Evolutionary conservation across 2,329 filamentous ascomycete species (phyloP).

Genomic region (Talaromyces sp.): DNA sequence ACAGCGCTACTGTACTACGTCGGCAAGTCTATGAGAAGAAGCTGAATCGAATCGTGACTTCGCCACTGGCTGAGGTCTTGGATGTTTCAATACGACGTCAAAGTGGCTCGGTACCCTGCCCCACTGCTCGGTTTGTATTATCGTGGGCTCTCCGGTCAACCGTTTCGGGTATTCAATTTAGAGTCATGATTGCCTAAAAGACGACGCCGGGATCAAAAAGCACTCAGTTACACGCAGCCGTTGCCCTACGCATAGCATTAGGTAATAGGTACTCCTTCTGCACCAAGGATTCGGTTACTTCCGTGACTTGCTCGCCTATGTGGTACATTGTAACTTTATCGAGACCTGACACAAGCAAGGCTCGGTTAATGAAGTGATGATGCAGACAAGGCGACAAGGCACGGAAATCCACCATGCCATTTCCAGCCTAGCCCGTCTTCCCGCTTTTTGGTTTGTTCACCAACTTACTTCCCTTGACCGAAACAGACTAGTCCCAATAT

Average conservation of each 20-base stretch:
- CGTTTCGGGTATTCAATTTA: constrained; percentile 14
- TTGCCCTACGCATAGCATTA: neutral
- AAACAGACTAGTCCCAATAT: neutral
- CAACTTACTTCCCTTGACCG: neutral
- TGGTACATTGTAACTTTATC: neutral
- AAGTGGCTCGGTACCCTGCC: neutral
- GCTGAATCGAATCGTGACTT: neutral
- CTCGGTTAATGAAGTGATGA: neutral
- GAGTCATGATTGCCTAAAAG: constrained; percentile 13
- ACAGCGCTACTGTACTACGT: neutral
- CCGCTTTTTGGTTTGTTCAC: neutral
- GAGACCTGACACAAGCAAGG: neutral
- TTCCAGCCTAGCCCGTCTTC: constrained; percentile 5
- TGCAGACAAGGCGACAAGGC: constrained; percentile 5
- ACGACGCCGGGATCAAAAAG: neutral
- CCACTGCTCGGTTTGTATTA: neutral
- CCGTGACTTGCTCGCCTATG: neutral
- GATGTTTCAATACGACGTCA: constrained; percentile 10
- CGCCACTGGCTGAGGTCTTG: constrained; percentile 1
- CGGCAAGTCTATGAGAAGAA: neutral
- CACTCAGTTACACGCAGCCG: neutral
- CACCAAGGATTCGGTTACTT: neutral
- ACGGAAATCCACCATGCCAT: neutral
- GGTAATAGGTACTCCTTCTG: neutral
- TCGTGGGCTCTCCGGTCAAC: constrained; percentile 15